phyloP scores from a whole-genome alignment of 129 eudicot species.

The Glebionis coronaria region DNA sequence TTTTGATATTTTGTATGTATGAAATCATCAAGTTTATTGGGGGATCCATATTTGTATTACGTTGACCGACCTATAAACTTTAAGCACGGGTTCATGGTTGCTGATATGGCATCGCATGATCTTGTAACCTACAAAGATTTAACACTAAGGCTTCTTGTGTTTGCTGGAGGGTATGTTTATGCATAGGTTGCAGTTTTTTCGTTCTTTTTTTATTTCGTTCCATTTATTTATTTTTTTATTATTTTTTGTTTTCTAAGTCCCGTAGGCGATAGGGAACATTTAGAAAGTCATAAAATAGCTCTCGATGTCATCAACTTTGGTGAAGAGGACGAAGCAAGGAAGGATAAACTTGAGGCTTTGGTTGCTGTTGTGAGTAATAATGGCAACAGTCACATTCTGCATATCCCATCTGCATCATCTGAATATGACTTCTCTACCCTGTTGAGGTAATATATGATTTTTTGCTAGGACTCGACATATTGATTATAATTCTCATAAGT shows the following conservation, averaged over 20 bases:
- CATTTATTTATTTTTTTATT: neutral
- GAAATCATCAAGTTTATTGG: no score
- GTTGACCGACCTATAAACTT: conserved; percentile 45
- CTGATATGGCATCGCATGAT: conserved; percentile 95
- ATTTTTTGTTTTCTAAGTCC: conserved; percentile 43
- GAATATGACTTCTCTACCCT: conserved; percentile 71
- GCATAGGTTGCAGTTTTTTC: neutral
- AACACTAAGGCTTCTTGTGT: conserved; percentile 85
- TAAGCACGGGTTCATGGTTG: conserved; percentile 65
- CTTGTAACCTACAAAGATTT: conserved; percentile 84
- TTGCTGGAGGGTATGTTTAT: conserved; percentile 79
- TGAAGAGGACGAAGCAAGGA: conserved; percentile 81
- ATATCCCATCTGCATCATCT: conserved; percentile 75
- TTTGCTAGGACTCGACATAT: neutral
- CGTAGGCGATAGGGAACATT: conserved; percentile 78
- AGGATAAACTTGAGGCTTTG: conserved; percentile 85
- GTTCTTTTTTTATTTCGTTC: neutral
- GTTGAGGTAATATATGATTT: conserved; percentile 46
- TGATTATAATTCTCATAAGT: neutral
- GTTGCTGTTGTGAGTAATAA: conserved; percentile 88
- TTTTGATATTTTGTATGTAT: conserved; percentile 2
- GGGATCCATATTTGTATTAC: neutral
- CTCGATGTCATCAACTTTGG: conserved; percentile 94
- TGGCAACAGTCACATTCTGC: conserved; percentile 89
- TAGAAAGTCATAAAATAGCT: conserved; percentile 88